Evolutionary conservation across 306 rosid species (phyloP), one percentile per base, ranked within the genome.

Genomic region (Lathyrus aphaca): DNA sequence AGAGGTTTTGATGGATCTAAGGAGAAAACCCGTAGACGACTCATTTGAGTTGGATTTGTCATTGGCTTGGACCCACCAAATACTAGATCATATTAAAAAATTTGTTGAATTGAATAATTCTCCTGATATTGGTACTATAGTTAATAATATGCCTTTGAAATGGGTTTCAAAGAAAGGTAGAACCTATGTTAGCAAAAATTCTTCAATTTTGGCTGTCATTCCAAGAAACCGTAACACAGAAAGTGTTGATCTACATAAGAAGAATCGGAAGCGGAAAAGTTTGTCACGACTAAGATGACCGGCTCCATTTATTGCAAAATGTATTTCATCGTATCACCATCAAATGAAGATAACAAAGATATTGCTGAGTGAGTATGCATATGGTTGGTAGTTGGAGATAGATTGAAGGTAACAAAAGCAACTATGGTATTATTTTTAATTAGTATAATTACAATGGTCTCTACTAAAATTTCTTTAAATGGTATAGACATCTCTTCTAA

Each of bases 51-150:
- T 86, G 64, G 96, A 90, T 64, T 79, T 75, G 38, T 84, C 98
- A 3, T 73, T 86, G 82, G 97, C 97, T 50, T 90, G 85, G 90
- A 81, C 96, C 43, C 83, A 83, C 68, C 94, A 90, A 82, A 86
- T 88, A 82, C 85, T 87, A 8, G 96, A 88, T 83, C 97, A 91
- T 67, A 79, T 89, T 4, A 85, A 80, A 56, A 88, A 88, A 64
- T 82, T 85, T 7, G 94, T 88, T 55, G 94, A 94, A 74, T 80
- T 86, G 69, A 85, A 80, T 30, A 77, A 56, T 71, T 79, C 88
- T 9, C 29, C 71, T 51, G 89, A 87, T 71, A 90, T 94, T 69
- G 80, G 90, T 38, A 55, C 83, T 25, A 86, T 87, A 74, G 89
- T 79, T 71, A 80, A 84, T 54, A 89, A 81, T 29, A 84, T 91